Evolutionary conservation across 140 eudicot species (phyloP).

Genomic region (Oenanthe javanica): DNA sequence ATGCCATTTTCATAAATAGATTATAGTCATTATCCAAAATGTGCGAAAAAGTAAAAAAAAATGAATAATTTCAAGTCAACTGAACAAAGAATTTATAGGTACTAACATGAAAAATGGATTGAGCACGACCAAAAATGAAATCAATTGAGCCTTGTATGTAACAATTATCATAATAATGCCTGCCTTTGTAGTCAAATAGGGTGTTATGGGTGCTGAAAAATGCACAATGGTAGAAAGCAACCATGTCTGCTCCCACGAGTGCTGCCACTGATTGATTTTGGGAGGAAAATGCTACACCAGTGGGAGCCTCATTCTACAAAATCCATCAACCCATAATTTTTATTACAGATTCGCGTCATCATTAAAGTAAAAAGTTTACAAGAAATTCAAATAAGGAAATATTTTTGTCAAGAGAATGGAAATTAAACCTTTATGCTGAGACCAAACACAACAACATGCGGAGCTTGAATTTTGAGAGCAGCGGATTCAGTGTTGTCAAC

Average conservation of each 20-base stretch:
- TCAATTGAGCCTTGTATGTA: slow-evolving; percentile 82
- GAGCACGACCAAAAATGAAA: slow-evolving; percentile 74
- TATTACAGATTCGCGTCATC: background rate
- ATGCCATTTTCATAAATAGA: background rate
- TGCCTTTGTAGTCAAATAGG: slow-evolving; percentile 62
- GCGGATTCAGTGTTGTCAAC: slow-evolving; percentile 56
- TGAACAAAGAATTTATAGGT: background rate
- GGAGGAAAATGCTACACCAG: slow-evolving; percentile 38
- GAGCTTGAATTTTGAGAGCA: slow-evolving; percentile 65
- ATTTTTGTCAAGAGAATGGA: background rate
- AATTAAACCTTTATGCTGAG: slow-evolving; percentile 75
- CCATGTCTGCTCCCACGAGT: slow-evolving; percentile 63
- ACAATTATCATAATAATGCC: slow-evolving; percentile 68
- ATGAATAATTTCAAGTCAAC: background rate
- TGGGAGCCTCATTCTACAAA: slow-evolving; percentile 63
- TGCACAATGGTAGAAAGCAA: slow-evolving; percentile 77
- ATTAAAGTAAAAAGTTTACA: background rate
- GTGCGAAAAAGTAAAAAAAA: background rate
- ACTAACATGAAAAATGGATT: slow-evolving; percentile 61
- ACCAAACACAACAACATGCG: slow-evolving; percentile 63
- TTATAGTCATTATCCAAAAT: background rate
- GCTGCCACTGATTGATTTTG: slow-evolving; percentile 79
- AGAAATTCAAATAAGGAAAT: background rate
- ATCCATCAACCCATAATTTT: background rate
- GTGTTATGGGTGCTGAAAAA: slow-evolving; percentile 74